Base-by-base conservation (phyloP, 2,329 filamentous ascomycete genomes). In the Fusarium abutilonis region DNA sequence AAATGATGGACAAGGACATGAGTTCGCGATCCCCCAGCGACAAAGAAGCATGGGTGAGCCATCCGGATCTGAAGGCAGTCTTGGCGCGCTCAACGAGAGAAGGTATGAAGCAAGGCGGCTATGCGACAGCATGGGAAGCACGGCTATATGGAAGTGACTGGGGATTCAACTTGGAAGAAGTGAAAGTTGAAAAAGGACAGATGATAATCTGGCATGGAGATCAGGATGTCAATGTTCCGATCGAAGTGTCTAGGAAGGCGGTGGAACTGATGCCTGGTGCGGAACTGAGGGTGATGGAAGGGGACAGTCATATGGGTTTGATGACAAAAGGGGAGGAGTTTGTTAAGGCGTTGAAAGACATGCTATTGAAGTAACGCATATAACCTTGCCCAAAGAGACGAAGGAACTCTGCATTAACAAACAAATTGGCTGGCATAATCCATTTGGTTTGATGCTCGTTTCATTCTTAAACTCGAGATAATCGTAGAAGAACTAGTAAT, bases 201-300 rank as follows among this genome's bases (percentile, higher is more conserved):
- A 65, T 62, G 56, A 38, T 64, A 36, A 19, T 64, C 0, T 64
- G 56, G 56, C 61, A 64, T 21, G 61, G 61, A 0, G 61, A 64
- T 4, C 1, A 41, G 11, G 61, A 64, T 28, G 38, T 58, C 0
- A 64, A 64, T 21, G 61, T 62, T 4, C 61, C 61, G 1, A 4
- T 64, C 5, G n/a, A 19, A 0, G 43, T 62, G 3, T 56, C 61
- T 2, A 29, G 58, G 7, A 64, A 38, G 15, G 61, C 61, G 2
- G 46, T 26, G 1, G 26, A 32, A 6, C 11, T 64, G 6, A 41
- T 64, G 21, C 44, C 61, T 2, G 21, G 36, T 9, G 52, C 52
- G 5, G 61, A 64, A 8, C 5, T 64, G 14, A 45, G 56, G 14
- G 34, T 54, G 2, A 19, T 50, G 26, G 39, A 64, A 1, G 61